phyloP scores from a whole-genome alignment of 1,284 basidiomycete genomes.

The Tilletia setariae region DNA sequence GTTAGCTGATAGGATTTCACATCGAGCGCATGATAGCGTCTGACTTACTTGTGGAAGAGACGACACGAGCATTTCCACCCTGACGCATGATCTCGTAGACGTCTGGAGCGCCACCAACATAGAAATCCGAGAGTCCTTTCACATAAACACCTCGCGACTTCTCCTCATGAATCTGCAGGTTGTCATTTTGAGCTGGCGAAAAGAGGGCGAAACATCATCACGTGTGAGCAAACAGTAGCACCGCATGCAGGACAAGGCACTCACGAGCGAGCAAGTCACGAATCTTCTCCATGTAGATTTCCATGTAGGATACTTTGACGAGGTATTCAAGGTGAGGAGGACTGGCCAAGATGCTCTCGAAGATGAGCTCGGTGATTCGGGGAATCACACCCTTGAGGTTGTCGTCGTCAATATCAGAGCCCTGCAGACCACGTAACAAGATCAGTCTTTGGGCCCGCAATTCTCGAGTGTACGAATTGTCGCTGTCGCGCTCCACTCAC shows the following conservation, averaged over 20 bases:
- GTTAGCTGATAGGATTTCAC: too few relatives aligned
- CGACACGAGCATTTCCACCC: conserved; percentile 82
- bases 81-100: conserved; percentile 99
- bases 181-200: conserved; percentile 87
- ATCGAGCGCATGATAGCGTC: neutral
- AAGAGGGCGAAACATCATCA: conserved; percentile 3
- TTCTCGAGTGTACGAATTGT: conserved; percentile 8
- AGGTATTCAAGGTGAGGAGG: conserved; percentile 95
- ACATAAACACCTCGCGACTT: conserved; percentile 97
- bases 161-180: conserved; percentile 97
- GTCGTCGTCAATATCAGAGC: conserved; percentile 87
- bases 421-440: conserved; percentile 60
- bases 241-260: conserved; percentile 53
- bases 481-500: neutral
- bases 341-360: conserved; percentile 91
- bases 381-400: conserved; percentile 85
- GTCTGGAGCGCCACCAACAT: conserved; percentile 73
- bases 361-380: conserved; percentile 97
- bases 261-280: conserved; percentile 90
- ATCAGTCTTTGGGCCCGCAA: too few relatives aligned
- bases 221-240: neutral
- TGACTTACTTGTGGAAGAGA: conserved; percentile 74
- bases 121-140: conserved; percentile 95
- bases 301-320: conserved; percentile 99
- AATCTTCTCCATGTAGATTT: conserved; percentile 97